A percentile compares a stretch with the other conserved stretches of the same genome.
Conservation (phyloP, 768 basidiomycete species). For the Antrodiella citrinella region DNA sequence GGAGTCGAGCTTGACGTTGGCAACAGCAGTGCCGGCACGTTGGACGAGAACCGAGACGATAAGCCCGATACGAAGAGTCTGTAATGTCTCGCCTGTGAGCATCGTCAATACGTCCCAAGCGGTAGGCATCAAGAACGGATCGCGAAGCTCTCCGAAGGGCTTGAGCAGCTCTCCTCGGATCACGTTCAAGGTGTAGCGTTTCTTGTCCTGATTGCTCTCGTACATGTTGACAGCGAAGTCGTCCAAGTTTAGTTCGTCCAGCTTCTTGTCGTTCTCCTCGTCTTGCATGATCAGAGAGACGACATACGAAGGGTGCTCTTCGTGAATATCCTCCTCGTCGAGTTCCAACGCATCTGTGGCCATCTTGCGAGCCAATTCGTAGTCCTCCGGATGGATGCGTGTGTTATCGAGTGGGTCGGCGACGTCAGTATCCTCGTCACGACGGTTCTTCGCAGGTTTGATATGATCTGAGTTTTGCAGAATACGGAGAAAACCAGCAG, state of each 20-base stretch:
- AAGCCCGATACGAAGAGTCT: slow-evolving; percentile 69
- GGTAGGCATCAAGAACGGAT: slow-evolving; percentile 51
- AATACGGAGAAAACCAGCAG: slow-evolving; percentile 87
- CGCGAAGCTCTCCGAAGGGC: slow-evolving; percentile 74
- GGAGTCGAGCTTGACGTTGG: slow-evolving; percentile 79
- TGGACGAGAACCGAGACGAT: slow-evolving; percentile 71
- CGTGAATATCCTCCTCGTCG: slow-evolving; percentile 95
- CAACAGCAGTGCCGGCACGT: slow-evolving; percentile 42
- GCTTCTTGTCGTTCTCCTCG: slow-evolving; percentile 65
- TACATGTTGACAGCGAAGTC: slow-evolving; percentile 93
- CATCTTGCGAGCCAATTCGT: slow-evolving; percentile 97
- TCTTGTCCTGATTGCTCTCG: slow-evolving; percentile 74
- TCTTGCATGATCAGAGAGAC: slow-evolving; percentile 84
- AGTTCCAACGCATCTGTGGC: slow-evolving; percentile 93
- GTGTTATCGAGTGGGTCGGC: slow-evolving; percentile 92
- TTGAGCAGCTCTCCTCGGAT: slow-evolving; percentile 79
- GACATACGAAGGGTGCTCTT: slow-evolving; percentile 85
- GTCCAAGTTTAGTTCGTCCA: slow-evolving; percentile 87
- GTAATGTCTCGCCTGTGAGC: slow-evolving; percentile 86
- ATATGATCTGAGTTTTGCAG: slow-evolving; percentile 55
- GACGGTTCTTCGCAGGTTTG: slow-evolving; percentile 52
- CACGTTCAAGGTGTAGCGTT: slow-evolving; percentile 82
- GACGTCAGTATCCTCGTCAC: slow-evolving; percentile 56
- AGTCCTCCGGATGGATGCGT: slow-evolving; percentile 95
- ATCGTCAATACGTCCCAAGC: slow-evolving; percentile 86